These are phyloP conservation scores for Pythium sukuiense DNA, from an alignment of 352 stramenopile genomes.

Conservation along the genomic window DNA sequence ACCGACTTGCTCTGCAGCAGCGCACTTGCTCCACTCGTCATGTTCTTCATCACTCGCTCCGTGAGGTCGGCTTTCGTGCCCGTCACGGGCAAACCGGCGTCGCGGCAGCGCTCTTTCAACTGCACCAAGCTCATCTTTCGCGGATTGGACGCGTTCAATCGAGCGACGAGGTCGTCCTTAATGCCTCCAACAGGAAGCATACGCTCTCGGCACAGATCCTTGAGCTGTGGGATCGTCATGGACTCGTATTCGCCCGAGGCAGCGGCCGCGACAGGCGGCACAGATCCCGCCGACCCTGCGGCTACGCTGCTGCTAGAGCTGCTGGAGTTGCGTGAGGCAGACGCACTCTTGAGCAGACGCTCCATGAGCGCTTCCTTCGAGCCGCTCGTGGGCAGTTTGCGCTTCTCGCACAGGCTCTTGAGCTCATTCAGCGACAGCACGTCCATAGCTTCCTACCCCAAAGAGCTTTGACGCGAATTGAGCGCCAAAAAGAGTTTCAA, in stretches of 20 bases:
- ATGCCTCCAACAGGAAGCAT: constrained; percentile 23
- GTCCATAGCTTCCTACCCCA: constrained; percentile 11
- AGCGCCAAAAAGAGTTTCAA: constrained; percentile 4
- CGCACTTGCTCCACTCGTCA: constrained; percentile 11
- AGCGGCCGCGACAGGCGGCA: not conserved
- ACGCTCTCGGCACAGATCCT: constrained; percentile 22
- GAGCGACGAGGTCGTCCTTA: constrained; percentile 23
- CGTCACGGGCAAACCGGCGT: constrained; percentile 18
- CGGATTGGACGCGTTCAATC: constrained; percentile 21
- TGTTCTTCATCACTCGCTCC: constrained; percentile 18
- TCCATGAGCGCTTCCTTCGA: constrained; percentile 19
- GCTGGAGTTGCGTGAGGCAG: not conserved
- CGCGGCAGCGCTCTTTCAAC: constrained; percentile 22
- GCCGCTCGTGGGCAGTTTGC: constrained; percentile 15
- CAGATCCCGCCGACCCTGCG: not conserved
- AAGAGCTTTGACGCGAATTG: not conserved
- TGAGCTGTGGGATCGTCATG: constrained; percentile 21
- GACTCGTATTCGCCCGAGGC: constrained; percentile 15
- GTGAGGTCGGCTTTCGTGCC: constrained; percentile 23
- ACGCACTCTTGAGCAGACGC: not conserved
- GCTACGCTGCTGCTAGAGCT: not conserved
- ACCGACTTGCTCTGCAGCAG: constrained; percentile 22
- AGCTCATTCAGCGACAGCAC: constrained; percentile 21
- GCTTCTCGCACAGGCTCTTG: constrained; percentile 18
- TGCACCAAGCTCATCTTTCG: constrained; percentile 19